Evolutionary conservation across 495 filamentous ascomycete species (phyloP).

Genomic region (Oleoguttula mirabilis): DNA sequence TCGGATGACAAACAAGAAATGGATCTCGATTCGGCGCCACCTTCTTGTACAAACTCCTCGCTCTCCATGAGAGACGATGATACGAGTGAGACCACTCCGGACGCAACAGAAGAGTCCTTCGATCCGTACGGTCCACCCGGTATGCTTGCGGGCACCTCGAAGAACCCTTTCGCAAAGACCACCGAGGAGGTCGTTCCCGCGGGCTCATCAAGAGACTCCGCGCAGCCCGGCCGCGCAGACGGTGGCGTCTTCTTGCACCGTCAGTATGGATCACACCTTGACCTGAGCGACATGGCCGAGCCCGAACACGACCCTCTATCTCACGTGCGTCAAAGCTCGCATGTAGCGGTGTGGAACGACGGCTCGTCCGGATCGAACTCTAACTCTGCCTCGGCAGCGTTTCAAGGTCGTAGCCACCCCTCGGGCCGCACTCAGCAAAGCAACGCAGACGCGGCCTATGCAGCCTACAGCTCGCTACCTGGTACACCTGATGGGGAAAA

Average conservation of each 20-base stretch:
- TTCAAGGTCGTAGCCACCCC: background rate
- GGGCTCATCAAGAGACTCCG: background rate
- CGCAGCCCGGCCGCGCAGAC: background rate
- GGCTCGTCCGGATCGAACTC: conserved; percentile 24
- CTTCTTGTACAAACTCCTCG: conserved; percentile 7
- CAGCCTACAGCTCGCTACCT: conserved; percentile 5
- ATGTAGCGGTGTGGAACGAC: conserved; percentile 19
- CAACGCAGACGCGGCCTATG: background rate
- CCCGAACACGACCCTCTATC: conserved; percentile 1
- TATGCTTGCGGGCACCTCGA: conserved; percentile 18
- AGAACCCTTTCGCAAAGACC: conserved; percentile 28
- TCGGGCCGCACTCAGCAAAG: background rate
- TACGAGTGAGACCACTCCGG: background rate
- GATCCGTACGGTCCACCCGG: conserved; percentile 23
- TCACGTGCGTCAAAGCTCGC: background rate
- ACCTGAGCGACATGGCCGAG: conserved; percentile 18
- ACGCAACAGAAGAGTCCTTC: conserved; percentile 8
- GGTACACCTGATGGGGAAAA: background rate
- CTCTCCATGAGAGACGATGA: background rate
- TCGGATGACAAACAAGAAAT: conserved; percentile 9
- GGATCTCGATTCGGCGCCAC: conserved; percentile 5
- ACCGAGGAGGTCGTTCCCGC: conserved; percentile 14
- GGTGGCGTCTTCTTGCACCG: conserved; percentile 1
- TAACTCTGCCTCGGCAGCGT: background rate
- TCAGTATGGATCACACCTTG: conserved; percentile 3